These are phyloP conservation scores for Malassezia vespertilionis DNA, from an alignment of 1,284 basidiomycete genomes.

Conservation along the genomic window DNA sequence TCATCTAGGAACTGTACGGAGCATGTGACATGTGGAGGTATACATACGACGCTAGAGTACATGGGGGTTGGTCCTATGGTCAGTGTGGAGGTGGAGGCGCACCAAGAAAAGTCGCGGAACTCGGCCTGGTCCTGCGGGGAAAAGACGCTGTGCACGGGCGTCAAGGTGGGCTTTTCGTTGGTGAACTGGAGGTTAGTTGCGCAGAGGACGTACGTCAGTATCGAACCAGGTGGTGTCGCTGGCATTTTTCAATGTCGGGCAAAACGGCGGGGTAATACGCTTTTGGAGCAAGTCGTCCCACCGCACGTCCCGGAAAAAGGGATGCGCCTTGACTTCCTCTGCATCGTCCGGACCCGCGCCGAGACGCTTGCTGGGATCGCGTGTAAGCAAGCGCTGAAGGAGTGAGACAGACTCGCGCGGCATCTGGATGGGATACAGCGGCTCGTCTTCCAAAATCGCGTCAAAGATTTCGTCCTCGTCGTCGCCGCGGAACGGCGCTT, in stretches of 20 bases:
- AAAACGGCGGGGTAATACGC: slow-evolving; percentile 91
- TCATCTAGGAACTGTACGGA: slow-evolving; percentile 14
- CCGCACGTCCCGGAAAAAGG: slow-evolving; percentile 95
- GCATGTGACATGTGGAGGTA: slow-evolving; percentile 14
- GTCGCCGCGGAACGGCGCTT: slow-evolving; percentile 97
- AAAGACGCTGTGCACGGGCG: slow-evolving; percentile 89
- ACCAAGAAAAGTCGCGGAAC: slow-evolving; percentile 40
- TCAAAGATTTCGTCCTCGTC: slow-evolving; percentile 99
- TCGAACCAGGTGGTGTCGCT: slow-evolving; percentile 68
- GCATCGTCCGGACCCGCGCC: slow-evolving; percentile 88
- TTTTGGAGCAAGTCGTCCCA: slow-evolving; percentile 94
- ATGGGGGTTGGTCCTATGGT: slow-evolving; percentile 15
- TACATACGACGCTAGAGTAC: slow-evolving; percentile 10
- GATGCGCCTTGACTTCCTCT: slow-evolving; percentile 91
- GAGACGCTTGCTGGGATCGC: slow-evolving; percentile 83
- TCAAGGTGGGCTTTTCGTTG: slow-evolving; percentile 86
- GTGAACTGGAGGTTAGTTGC: slow-evolving; percentile 57
- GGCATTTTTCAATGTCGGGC: slow-evolving; percentile 67
- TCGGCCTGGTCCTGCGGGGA: slow-evolving; percentile 75
- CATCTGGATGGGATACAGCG: slow-evolving; percentile 99
- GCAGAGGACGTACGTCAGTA: slow-evolving; percentile 55
- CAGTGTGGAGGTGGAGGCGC: slow-evolving; percentile 6
- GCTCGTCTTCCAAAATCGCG: slow-evolving; percentile 95
- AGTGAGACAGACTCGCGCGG: slow-evolving; percentile 92
- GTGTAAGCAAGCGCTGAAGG: slow-evolving; percentile 79